Conservation (phyloP, 2,329 filamentous ascomycete genomes). For the Xylariaceae sp. region DNA sequence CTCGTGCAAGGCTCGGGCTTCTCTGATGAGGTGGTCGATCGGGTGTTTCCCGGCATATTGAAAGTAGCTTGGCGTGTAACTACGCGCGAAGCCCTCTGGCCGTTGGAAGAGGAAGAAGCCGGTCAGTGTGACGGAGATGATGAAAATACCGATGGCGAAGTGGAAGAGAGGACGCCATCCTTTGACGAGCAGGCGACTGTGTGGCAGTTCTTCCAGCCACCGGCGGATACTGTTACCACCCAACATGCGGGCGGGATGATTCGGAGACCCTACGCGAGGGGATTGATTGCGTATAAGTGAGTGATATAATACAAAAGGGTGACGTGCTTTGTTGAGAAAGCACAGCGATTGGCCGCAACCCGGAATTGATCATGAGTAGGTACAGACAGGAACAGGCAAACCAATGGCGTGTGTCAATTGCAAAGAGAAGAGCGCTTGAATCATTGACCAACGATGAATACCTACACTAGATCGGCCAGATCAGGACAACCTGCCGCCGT, state of each 20-base stretch:
- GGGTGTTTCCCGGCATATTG: slow-evolving; percentile 35
- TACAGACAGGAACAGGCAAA: too few relatives aligned
- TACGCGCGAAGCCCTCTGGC: slow-evolving; percentile 21
- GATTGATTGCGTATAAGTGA: too few relatives aligned
- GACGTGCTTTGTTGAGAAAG: too few relatives aligned
- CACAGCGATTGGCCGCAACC: too few relatives aligned
- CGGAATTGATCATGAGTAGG: too few relatives aligned
- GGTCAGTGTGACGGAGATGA: slow-evolving; percentile 23
- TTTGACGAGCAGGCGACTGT: slow-evolving; percentile 17
- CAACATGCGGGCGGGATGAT: slow-evolving; percentile 11
- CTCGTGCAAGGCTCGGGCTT: slow-evolving; percentile 41
- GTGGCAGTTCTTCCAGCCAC: slow-evolving; percentile 24
- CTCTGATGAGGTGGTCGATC: slow-evolving; percentile 45
- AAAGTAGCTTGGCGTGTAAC: slow-evolving; percentile 23
- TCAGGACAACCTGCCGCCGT: too few relatives aligned
- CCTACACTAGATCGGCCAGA: too few relatives aligned
- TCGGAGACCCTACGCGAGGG: too few relatives aligned
- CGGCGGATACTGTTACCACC: slow-evolving; percentile 10
- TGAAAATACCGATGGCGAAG: slow-evolving; percentile 20
- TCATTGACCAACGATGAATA: too few relatives aligned
- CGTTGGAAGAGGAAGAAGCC: slow-evolving; percentile 22
- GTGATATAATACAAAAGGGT: too few relatives aligned
- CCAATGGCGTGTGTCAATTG: too few relatives aligned
- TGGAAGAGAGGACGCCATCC: slow-evolving; percentile 22
- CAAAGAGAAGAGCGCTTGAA: too few relatives aligned